Base-by-base conservation (phyloP, 805 yeast species). In the Starmerella asiatica region DNA sequence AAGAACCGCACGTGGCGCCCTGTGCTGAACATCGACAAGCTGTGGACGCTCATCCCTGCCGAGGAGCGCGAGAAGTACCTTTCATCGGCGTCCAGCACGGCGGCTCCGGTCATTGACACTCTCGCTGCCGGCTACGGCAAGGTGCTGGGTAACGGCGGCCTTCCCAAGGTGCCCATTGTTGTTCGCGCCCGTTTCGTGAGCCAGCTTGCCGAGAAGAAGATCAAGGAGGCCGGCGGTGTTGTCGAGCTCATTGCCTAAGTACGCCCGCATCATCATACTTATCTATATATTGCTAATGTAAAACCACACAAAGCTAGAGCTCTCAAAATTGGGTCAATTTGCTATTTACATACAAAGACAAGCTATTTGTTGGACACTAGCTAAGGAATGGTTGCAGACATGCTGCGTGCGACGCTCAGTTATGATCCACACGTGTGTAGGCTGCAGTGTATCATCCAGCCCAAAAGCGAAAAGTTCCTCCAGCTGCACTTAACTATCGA, bases 181-280 rank as follows among this genome's bases (percentile, higher is more conserved):
- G 97, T 91, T 68, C 88, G 83, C 75, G 98, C 99, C 59, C 88
- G 99, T 81, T 91, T 79, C 67, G 99, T 91, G 61, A 85, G 96
- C 61, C 80, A 86, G 74, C 79, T 85, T 67, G 99, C 99, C 67
- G 99, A 91, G 79, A 86, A 91, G 76, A 91, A 88, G 79, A 91
- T 91, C 77, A 84, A 82, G 78, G 97, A 93, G 67, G 99, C 79
- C 67, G 99, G 99, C 75, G 99, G 99, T 82, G 98, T 82, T 66
- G 93, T 91, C 69, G 98, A 91, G 77, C 82, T 91, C 67, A 71
- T 91, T 68, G 99, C 98, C 71, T 91, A 84, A 80, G 54, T 36
- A 20, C 16, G 12, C 17, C 7, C 21, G 14, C 28, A 9, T 24
- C 18, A 30, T 20, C 29, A 30, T 27, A 16, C 32, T 36, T 26